phyloP scores from a whole-genome alignment of 2,329 filamentous ascomycete species.

The Aspergillus unguis region DNA sequence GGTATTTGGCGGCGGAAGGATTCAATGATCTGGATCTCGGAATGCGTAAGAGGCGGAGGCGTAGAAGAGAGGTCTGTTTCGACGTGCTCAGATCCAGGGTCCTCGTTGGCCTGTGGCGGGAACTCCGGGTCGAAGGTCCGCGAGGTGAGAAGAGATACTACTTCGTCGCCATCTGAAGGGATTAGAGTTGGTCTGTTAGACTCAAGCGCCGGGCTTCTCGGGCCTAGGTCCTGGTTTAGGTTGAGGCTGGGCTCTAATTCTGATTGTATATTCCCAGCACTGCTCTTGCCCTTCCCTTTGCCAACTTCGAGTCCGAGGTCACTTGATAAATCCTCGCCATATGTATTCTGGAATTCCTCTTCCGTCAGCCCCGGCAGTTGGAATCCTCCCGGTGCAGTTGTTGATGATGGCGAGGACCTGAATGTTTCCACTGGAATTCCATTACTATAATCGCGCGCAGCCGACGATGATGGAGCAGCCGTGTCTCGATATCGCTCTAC shows the following conservation, averaged over 20 bases:
- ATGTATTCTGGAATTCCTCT: slow-evolving; percentile 23
- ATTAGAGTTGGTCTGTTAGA: background rate
- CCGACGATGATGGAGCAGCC: slow-evolving; percentile 10
- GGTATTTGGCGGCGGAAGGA: slow-evolving; percentile 28
- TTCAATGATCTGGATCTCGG: slow-evolving; percentile 31
- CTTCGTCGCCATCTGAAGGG: slow-evolving; percentile 41
- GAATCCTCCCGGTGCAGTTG: slow-evolving; percentile 16
- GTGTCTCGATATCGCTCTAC: slow-evolving; percentile 17
- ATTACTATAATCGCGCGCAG: slow-evolving; percentile 1
- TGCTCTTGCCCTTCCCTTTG: slow-evolving; percentile 10
- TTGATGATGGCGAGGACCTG: slow-evolving; percentile 16
- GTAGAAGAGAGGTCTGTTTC: slow-evolving; percentile 22
- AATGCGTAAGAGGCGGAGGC: slow-evolving; percentile 20
- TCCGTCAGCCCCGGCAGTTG: slow-evolving; percentile 18
- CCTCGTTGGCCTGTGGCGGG: slow-evolving; percentile 22
- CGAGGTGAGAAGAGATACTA: slow-evolving; percentile 39
- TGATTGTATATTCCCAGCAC: slow-evolving; percentile 15
- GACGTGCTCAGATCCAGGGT: slow-evolving; percentile 23
- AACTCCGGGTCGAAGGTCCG: slow-evolving; percentile 31
- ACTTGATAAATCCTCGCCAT: slow-evolving; percentile 6
- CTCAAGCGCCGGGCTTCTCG: background rate
- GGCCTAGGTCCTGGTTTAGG: background rate
- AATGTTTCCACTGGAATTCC: slow-evolving; percentile 20
- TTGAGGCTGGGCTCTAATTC: background rate
- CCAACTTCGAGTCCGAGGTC: background rate